phyloP scores from a whole-genome alignment of 305 asterid species.

The Vinca major region DNA sequence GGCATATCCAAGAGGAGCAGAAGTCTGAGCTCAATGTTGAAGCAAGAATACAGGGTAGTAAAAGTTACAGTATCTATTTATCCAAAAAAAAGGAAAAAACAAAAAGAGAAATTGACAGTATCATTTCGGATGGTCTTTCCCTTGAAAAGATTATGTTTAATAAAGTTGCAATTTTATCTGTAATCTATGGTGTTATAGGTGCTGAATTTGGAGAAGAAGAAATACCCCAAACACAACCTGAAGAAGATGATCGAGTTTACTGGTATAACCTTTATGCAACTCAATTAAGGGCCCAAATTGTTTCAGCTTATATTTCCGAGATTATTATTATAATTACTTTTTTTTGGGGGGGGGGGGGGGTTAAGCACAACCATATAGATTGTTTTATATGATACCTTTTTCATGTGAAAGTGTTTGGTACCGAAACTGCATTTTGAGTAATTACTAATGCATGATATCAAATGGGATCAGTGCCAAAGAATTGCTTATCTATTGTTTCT shows the following conservation, averaged over 20 bases:
- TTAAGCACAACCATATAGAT: not conserved
- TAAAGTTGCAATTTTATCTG: slow-evolving; percentile 3
- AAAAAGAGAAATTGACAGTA: not conserved
- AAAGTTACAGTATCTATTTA: not conserved
- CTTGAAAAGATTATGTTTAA: slow-evolving; percentile 13
- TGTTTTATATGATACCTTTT: not conserved
- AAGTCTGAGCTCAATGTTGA: slow-evolving; percentile 51
- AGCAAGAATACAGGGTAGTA: slow-evolving; percentile 41
- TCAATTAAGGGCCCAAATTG: slow-evolving; percentile 1
- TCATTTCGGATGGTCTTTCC: slow-evolving; percentile 4
- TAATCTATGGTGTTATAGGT: slow-evolving; percentile 35
- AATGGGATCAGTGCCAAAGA: not conserved
- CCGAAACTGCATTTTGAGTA: not conserved
- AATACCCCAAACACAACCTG: slow-evolving; percentile 32
- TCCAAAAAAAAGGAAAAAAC: too few species aligned
- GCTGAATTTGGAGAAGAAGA: slow-evolving; percentile 45
- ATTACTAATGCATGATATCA: not conserved
- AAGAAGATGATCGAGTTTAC: slow-evolving; percentile 55
- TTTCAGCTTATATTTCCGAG: not conserved
- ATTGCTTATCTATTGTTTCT: not conserved
- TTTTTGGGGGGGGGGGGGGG: not conserved
- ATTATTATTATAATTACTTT: not conserved
- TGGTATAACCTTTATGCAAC: slow-evolving; percentile 38
- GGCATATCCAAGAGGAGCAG: slow-evolving; percentile 52
- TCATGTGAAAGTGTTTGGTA: slow-evolving; percentile 1